Conservation (phyloP, 139 green algal species). For the Chlamydomonas incerta region DNA sequence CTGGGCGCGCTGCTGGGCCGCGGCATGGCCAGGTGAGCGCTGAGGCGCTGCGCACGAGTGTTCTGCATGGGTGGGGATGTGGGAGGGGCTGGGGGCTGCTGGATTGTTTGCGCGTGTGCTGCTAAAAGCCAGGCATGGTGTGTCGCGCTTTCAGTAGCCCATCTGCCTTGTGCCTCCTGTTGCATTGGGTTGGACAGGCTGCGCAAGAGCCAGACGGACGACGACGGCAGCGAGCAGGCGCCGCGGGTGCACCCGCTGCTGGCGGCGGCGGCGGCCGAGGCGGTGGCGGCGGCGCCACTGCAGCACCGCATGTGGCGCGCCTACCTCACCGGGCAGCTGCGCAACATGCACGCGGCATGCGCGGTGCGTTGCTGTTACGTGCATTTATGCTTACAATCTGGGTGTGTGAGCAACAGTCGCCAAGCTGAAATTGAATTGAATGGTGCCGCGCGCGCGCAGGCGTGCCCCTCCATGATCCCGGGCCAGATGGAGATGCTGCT, state of each 20-base stretch:
- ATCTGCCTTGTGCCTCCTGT: too few relatives aligned
- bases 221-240: background rate
- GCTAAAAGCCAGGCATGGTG: too few relatives aligned
- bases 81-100: too few relatives aligned
- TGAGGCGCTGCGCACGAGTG: too few relatives aligned
- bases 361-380: constrained; percentile 12
- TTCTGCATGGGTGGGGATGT: too few relatives aligned
- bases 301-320: constrained; percentile 42
- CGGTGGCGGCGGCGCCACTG: background rate
- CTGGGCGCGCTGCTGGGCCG: constrained; percentile 20
- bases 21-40: background rate
- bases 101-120: too few relatives aligned
- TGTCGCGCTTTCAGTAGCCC: too few relatives aligned
- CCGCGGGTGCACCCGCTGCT: background rate
- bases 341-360: background rate
- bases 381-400: too few relatives aligned
- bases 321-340: constrained; percentile 18
- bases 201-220: constrained; percentile 4
- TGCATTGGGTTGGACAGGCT: background rate
- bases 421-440: too few relatives aligned
- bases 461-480: background rate
- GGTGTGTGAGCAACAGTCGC: too few relatives aligned
- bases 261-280: background rate
- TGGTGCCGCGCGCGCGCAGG: background rate
- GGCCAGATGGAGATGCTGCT: constrained; percentile 35